Evolutionary conservation across 495 filamentous ascomycete genomes (phyloP), one percentile per base, ranked within the genome.

Genomic region (Margaritispora aquatica): DNA sequence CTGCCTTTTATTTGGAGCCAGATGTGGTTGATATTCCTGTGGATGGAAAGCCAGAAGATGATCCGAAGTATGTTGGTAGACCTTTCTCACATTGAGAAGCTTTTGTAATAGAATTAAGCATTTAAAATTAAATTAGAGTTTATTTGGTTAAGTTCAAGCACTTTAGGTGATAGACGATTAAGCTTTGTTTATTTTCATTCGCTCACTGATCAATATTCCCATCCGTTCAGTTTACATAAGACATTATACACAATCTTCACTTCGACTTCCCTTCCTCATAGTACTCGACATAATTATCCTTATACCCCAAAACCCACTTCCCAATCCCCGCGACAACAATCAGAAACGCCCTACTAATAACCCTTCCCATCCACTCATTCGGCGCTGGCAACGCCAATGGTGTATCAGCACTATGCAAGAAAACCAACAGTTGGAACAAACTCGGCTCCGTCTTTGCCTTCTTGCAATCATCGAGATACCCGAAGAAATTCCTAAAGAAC

Each of bases 1-100:
- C 75, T 13, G 73, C 73, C 34, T 80, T 73, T 73, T 81, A 80
- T 61, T 70, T 81, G 36, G 73, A 80, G 52, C 70, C 73, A 4
- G 62, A 64, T 7, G 73, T 79, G 56, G 59, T 77, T 24, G 71
- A 79, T 59, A 50, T 77, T 2, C 78, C 77, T 9, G 41, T 60
- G 23, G 65, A 68, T 19, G 67, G 60, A 11, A 66, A 55, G 55
- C 79, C 79, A 4, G 79, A 81, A 64, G 73, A 79, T 15, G 73
- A 72, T 31, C 60, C 62, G 36, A 55, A 62, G 50, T 74, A 64
- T 23, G 74, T 72, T 66, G 68, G 67, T 53, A 64, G 74, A 27
- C 77, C 77, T 11, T 80, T 77, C 66, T 79, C 74, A 49, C 72
- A 80, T 70, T 80, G 17, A 44, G 38, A 5, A 7, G 5, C 5